Evolutionary conservation across 768 basidiomycete genomes (phyloP).

Genomic region (Mycena galopus): DNA sequence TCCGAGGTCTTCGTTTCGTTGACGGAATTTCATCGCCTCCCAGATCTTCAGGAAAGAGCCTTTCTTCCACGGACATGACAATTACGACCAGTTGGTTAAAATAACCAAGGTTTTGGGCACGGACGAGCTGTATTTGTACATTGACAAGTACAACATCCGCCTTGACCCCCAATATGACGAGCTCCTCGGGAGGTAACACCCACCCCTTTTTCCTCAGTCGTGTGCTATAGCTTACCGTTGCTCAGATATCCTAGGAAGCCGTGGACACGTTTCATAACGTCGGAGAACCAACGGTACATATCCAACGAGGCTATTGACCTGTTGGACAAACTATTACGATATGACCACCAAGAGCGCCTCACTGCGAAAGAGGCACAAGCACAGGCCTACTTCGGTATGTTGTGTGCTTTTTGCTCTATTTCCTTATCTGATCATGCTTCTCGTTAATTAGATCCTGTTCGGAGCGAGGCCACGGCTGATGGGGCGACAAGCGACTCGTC

Average conservation of each 20-base stretch:
- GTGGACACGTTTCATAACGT: slow-evolving; percentile 95
- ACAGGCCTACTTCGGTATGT: slow-evolving; percentile 97
- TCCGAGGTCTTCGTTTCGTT: slow-evolving; percentile 21
- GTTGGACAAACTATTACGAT: slow-evolving; percentile 93
- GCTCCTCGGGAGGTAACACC: slow-evolving; percentile 80
- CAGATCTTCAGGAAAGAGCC: slow-evolving; percentile 99
- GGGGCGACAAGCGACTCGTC: slow-evolving; percentile 78
- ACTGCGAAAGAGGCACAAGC: slow-evolving; percentile 94
- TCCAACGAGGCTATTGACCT: slow-evolving; percentile 98
- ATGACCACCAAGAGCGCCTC: slow-evolving; percentile 96
- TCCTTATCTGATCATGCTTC: slow-evolving; percentile 35
- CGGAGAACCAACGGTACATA: slow-evolving; percentile 95
- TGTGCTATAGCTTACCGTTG: slow-evolving; percentile 21
- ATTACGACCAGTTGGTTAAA: slow-evolving; percentile 98
- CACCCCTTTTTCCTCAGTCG: slow-evolving; percentile 10
- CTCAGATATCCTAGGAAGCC: slow-evolving; percentile 91
- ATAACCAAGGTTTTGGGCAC: slow-evolving; percentile 98
- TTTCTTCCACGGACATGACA: slow-evolving; percentile 99
- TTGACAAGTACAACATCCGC: slow-evolving; percentile 95
- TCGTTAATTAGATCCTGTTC: slow-evolving; percentile 72
- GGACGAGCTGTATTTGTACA: slow-evolving; percentile 92
- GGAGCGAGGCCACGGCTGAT: slow-evolving; percentile 65
- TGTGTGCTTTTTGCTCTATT: slow-evolving; percentile 35
- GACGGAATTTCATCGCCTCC: slow-evolving; percentile 21
- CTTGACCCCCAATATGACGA: slow-evolving; percentile 98